Evolutionary conservation across 116 monocot genomes (phyloP).

Genomic region (Posidonia oceanica): DNA sequence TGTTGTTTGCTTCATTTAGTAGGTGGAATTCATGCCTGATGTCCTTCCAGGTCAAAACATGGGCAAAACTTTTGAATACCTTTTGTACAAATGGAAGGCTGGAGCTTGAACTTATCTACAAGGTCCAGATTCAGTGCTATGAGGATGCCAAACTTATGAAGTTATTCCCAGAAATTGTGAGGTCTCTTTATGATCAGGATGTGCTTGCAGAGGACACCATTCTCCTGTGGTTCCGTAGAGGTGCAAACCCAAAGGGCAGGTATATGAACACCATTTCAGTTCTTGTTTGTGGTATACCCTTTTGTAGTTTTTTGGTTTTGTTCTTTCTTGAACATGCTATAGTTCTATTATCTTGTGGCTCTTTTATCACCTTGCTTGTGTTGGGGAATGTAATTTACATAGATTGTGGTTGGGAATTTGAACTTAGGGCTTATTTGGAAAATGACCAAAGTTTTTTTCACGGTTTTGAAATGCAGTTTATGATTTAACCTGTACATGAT

Average conservation of each 20-base stretch:
- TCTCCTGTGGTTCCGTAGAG: slow-evolving; percentile 88
- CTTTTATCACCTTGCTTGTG: no score
- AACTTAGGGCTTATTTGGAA: no score
- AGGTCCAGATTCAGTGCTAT: slow-evolving; percentile 92
- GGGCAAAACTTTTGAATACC: slow-evolving; percentile 72
- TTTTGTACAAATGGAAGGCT: slow-evolving; percentile 78
- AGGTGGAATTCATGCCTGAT: no score
- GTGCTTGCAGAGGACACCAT: slow-evolving; percentile 97
- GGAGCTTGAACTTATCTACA: slow-evolving; percentile 88
- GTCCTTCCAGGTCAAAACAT: slow-evolving; percentile 62
- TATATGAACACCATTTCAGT: slow-evolving; percentile 8
- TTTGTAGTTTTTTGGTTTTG: no score
- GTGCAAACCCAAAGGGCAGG: slow-evolving; percentile 90
- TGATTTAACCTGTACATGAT: no score
- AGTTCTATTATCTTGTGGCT: no score
- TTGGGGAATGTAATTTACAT: no score
- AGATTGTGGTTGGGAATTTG: no score
- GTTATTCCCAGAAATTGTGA: slow-evolving; percentile 89
- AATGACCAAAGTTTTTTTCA: no score
- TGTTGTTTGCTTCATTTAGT: background rate
- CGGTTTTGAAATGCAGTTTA: no score
- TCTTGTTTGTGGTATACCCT: no score
- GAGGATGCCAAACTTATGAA: slow-evolving; percentile 96
- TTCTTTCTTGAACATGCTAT: no score
- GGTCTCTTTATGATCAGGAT: slow-evolving; percentile 91